Base-by-base conservation (phyloP, 306 rosid genomes). In the Cyamopsis tetragonoloba region DNA sequence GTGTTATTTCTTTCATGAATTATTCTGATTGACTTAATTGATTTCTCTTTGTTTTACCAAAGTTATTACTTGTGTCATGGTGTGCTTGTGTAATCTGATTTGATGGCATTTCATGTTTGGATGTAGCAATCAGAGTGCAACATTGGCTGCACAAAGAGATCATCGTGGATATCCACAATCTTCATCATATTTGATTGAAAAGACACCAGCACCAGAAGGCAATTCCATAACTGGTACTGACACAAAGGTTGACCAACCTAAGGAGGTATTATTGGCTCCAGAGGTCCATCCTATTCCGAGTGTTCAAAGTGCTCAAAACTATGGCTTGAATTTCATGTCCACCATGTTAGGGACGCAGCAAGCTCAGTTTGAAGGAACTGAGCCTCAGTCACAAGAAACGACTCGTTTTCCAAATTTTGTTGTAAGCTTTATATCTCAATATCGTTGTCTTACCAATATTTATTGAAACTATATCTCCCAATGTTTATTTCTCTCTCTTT, bases 241-340 rank as follows among this genome's bases (percentile, higher is more conserved):
- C 66, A 56, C 83, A 46, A 83, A 81, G 77, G 57, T 48, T 79
- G 91, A 83, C 22, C 80, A 77, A 48, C 72, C 72, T 42, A 83
- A 73, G 79, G 86, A 81, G 38, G 59, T 43, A 22, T 72, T 80
- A 50, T 66, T 76, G 44, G 76, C 68, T 46, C 78, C 77, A 3
- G 86, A 84, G 46, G 82, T 77, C 42, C 69, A 72, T 26, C 85
- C 62, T 23, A 70, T 70, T 64, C 79, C 71, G 12, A 34, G 76
- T 35, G 74, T 61, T 78, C 70, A 74, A 63, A 75, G 54, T 43
- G 78, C 71, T 50, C 84, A 70, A 51, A 80, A 75, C 74, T 75
- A 70, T 69, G 80, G 77, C 39, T 64, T 79, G 66, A 79, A 79
- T 70, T 64, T 75, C 74, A 70, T 64, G 80, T 43, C 80, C 59